Evolutionary conservation across 169 alveolate species (phyloP).

Genomic region (Cryptosporidium baileyi): DNA sequence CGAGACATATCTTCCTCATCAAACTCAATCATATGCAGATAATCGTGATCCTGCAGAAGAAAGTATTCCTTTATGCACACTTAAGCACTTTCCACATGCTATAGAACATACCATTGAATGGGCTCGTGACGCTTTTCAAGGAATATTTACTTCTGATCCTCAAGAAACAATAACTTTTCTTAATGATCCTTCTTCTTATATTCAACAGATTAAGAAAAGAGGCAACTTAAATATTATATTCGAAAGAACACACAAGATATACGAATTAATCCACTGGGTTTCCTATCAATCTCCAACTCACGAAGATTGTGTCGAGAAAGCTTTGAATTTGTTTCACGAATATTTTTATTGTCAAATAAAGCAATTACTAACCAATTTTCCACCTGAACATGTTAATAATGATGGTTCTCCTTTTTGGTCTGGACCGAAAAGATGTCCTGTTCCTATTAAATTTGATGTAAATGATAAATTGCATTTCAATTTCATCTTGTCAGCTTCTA

Average conservation of each 20-base stretch:
- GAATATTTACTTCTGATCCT: conserved; percentile 93
- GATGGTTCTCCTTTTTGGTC: conserved; percentile 97
- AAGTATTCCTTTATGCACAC: conserved; percentile 94
- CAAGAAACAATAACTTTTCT: conserved; percentile 86
- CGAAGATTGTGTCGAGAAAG: conserved; percentile 81
- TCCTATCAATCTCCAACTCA: conserved; percentile 36
- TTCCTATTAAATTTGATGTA: conserved; percentile 86
- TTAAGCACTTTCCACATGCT: conserved; percentile 96
- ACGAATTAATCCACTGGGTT: conserved; percentile 27
- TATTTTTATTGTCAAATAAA: conserved; percentile 89
- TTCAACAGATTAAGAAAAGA: conserved; percentile 72
- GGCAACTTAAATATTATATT: conserved; percentile 25
- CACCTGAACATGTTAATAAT: conserved; percentile 91
- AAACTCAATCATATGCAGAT: conserved; percentile 97
- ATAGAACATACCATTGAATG: conserved; percentile 98
- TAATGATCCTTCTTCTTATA: conserved; percentile 79
- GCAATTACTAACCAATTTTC: conserved; percentile 93
- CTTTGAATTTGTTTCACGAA: conserved; percentile 85
- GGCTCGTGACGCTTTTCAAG: conserved; percentile 97
- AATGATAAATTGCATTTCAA: conserved; percentile 84
- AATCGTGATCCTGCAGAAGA: conserved; percentile 98
- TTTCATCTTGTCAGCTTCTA: conserved; percentile 89
- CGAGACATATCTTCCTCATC: conserved; percentile 93
- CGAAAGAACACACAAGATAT: conserved; percentile 71
- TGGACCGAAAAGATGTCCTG: conserved; percentile 98